Evolutionary conservation across 164 flowering plant species (phyloP).

Genomic region (Cinnamomum micranthum): DNA sequence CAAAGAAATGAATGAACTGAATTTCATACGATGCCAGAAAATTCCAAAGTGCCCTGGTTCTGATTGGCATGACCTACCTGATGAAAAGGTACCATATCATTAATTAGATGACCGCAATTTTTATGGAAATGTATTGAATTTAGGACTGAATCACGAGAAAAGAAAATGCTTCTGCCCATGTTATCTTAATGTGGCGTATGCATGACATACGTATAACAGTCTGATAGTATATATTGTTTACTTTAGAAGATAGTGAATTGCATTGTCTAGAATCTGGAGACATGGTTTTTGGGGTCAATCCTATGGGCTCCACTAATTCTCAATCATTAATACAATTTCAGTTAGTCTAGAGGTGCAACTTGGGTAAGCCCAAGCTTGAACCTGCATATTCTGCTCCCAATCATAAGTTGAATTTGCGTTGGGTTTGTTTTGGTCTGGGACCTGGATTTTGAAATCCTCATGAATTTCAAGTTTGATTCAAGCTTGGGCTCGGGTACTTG

Average conservation of each 20-base stretch:
- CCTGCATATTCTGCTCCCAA: too few species aligned
- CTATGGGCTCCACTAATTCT: not conserved
- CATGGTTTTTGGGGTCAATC: not conserved
- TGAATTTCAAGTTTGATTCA: too few species aligned
- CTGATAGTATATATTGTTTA: too few species aligned
- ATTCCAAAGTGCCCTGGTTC: slow-evolving; percentile 91
- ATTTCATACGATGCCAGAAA: slow-evolving; percentile 66
- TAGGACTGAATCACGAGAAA: not conserved
- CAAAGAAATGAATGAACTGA: slow-evolving; percentile 93
- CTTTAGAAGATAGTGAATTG: not conserved
- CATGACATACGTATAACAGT: not conserved
- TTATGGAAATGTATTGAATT: not conserved
- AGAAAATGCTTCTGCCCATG: too few species aligned
- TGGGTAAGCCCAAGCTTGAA: too few species aligned
- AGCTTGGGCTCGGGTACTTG: too few species aligned
- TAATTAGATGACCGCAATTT: not conserved
- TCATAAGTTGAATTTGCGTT: too few species aligned
- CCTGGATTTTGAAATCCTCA: too few species aligned
- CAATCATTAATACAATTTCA: not conserved
- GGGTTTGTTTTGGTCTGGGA: too few species aligned
- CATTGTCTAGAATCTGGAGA: not conserved
- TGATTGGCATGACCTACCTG: slow-evolving; percentile 93
- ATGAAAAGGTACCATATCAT: slow-evolving; percentile 59
- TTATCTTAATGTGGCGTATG: not conserved
- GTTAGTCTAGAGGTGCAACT: too few species aligned